A percentile compares a stretch with the other conserved stretches of the same genome.
Evolutionary conservation across 208 protist species (phyloP).

Genomic region (Crithidia fasciculata): DNA sequence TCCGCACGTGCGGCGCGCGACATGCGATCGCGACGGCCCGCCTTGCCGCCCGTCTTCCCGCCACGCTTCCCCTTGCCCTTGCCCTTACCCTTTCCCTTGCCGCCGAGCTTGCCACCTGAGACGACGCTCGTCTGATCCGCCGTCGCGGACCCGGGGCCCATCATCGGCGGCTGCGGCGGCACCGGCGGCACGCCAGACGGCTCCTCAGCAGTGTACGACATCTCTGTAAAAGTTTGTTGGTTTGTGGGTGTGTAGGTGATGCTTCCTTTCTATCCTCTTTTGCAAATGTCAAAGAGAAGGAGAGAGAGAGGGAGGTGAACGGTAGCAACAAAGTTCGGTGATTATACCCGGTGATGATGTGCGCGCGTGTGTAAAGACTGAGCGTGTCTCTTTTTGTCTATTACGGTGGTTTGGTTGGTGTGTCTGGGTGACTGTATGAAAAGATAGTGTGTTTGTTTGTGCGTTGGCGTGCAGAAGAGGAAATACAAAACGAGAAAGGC

Average conservation of each 20-base stretch:
- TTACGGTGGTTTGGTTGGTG: too few species aligned
- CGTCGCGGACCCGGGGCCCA: conserved; percentile 77
- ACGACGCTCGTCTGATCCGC: conserved; percentile 87
- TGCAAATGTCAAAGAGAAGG: neutral
- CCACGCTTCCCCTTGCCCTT: conserved; percentile 88
- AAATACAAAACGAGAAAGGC: too few species aligned
- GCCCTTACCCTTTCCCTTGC: conserved; percentile 76
- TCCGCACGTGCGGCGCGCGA: conserved; percentile 90
- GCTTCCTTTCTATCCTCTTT: neutral
- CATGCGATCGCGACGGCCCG: conserved; percentile 82
- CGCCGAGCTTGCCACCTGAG: conserved; percentile 88
- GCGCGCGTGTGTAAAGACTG: too few species aligned
- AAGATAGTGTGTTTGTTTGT: too few species aligned
- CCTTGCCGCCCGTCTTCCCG: conserved; percentile 91
- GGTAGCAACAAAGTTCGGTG: too few species aligned
- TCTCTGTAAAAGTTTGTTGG: conserved; percentile 15
- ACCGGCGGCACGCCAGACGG: conserved; percentile 24
- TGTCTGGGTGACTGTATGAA: too few species aligned
- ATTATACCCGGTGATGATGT: too few species aligned
- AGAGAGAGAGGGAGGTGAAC: neutral
- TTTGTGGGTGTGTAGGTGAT: neutral
- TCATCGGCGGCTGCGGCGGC: conserved; percentile 48
- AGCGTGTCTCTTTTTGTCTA: too few species aligned
- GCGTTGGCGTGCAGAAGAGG: too few species aligned
- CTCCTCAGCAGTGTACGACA: conserved; percentile 80